A percentile compares a stretch with the other conserved stretches of the same genome.
These are phyloP conservation scores for Straminergon stramineum DNA, from an alignment of 225 moss, liverwort and hornwort genomes.

Conservation along the genomic window DNA sequence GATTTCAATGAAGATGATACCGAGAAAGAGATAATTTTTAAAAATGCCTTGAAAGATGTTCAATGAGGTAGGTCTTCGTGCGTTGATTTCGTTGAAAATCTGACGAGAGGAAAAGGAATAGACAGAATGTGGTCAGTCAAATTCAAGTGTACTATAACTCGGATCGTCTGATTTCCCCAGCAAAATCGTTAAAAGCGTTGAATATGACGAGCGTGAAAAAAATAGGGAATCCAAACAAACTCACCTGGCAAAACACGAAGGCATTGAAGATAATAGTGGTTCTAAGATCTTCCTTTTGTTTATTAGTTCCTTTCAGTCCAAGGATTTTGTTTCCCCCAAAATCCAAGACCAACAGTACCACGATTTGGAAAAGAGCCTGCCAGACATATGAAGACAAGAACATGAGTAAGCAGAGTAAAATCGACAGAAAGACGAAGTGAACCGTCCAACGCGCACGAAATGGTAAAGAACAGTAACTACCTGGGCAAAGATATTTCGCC, in stretches of 20 bases:
- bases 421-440: neutral
- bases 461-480: conserved; percentile 11
- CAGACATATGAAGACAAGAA: neutral
- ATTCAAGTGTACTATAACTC: neutral
- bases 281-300: neutral
- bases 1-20: conserved; percentile 37
- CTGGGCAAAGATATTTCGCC: conserved; percentile 83
- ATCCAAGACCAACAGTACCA: conserved; percentile 45
- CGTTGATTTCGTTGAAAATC: conserved; percentile 92
- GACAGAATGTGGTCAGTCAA: neutral
- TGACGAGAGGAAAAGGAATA: neutral
- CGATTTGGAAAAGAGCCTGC: conserved; percentile 68
- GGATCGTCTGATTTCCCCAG: neutral
- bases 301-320: conserved; percentile 10
- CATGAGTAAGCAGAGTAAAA: neutral
- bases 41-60: conserved; percentile 67
- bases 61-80: conserved; percentile 35
- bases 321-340: conserved; percentile 58
- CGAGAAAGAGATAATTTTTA: conserved; percentile 55
- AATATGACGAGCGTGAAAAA: neutral
- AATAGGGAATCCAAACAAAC: neutral
- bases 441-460: neutral
- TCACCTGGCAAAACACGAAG: conserved; percentile 88
- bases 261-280: conserved; percentile 91
- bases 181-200: neutral